These are phyloP conservation scores for Neonectria coccinea DNA, from an alignment of 2,329 filamentous ascomycete genomes.

Conservation along the genomic window DNA sequence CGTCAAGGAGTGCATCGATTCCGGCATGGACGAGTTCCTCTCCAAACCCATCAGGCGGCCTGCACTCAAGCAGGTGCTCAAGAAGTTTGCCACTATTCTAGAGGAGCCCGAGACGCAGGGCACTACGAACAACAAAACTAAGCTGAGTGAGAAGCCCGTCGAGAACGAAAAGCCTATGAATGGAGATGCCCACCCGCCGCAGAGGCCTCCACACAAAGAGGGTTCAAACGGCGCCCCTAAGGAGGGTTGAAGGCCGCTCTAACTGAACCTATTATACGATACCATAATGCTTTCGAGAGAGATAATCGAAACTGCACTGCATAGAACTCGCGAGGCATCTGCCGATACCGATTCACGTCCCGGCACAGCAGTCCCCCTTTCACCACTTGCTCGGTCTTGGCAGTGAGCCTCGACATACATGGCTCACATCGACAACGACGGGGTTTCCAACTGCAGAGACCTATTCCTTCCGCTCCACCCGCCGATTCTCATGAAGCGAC, in stretches of 20 bases:
- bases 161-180: constrained; percentile 37
- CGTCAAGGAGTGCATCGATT: constrained; percentile 85
- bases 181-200: constrained; percentile 24
- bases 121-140: not conserved
- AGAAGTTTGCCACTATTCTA: constrained; percentile 83
- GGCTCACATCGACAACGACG: not conserved
- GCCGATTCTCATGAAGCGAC: not conserved
- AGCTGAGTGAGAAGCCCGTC: constrained; percentile 30
- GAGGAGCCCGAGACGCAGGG: constrained; percentile 65
- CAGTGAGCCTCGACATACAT: no score
- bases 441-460: not conserved
- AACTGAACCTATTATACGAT: not conserved
- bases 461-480: not conserved
- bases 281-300: not conserved
- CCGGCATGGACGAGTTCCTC: constrained; percentile 92
- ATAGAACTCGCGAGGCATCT: not conserved
- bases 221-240: constrained; percentile 27
- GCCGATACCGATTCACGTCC: no score
- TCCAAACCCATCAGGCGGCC: constrained; percentile 82
- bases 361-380: not conserved
- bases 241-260: constrained; percentile 31
- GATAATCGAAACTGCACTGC: not conserved
- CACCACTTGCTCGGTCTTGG: not conserved
- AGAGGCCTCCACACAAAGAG: not conserved
- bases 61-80: constrained; percentile 86